Evolutionary conservation across 495 filamentous ascomycete species (phyloP).

Genomic region (Daldinia grandis): DNA sequence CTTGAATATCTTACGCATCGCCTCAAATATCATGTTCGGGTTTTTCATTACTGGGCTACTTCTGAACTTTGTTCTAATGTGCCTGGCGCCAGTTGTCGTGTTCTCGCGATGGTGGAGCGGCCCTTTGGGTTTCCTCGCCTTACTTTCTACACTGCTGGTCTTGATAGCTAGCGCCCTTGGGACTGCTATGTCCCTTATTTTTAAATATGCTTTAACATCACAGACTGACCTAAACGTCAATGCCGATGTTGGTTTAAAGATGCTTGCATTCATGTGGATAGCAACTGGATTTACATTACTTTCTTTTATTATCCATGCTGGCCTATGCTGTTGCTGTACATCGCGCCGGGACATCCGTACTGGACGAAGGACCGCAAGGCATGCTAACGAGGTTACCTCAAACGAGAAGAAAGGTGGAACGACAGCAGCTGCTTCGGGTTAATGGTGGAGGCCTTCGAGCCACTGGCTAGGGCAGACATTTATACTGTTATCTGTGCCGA

Average conservation of each 20-base stretch:
- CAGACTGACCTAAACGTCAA: slow-evolving; percentile 75
- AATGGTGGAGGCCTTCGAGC: background rate
- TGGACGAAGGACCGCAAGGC: slow-evolving; percentile 54
- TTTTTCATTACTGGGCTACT: slow-evolving; percentile 77
- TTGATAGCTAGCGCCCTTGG: slow-evolving; percentile 75
- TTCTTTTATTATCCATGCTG: slow-evolving; percentile 74
- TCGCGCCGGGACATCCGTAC: slow-evolving; percentile 66
- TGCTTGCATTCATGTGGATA: slow-evolving; percentile 93
- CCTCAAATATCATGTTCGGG: slow-evolving; percentile 90
- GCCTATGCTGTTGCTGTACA: slow-evolving; percentile 77
- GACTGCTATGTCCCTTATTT: slow-evolving; percentile 81
- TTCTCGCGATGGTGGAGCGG: slow-evolving; percentile 59
- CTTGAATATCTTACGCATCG: slow-evolving; percentile 75
- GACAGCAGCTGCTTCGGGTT: slow-evolving; percentile 16
- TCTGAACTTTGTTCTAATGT: slow-evolving; percentile 68
- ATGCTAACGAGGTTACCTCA: slow-evolving; percentile 5
- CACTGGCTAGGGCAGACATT: background rate
- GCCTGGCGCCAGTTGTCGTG: slow-evolving; percentile 52
- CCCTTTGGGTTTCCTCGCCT: slow-evolving; percentile 63
- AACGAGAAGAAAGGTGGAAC: slow-evolving; percentile 25
- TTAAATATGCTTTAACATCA: slow-evolving; percentile 73
- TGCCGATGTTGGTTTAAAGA: slow-evolving; percentile 71
- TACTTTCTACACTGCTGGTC: slow-evolving; percentile 72
- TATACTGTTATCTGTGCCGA: background rate
- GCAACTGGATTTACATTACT: slow-evolving; percentile 70